Conservation (phyloP, 164 flowering plant genomes). For the Magnolia sinica region DNA sequence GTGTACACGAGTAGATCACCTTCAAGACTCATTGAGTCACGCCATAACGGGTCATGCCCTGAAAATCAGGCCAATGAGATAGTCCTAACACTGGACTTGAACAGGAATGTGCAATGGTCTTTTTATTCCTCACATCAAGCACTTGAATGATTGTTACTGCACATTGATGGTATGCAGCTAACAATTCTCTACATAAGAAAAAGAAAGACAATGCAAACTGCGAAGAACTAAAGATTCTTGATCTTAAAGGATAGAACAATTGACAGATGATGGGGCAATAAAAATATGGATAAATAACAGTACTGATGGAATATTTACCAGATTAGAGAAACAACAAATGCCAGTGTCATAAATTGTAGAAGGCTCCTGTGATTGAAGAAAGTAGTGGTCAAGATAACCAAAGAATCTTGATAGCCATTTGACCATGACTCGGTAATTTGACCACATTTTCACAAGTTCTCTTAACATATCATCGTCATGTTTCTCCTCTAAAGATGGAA, state of each 20-base stretch:
- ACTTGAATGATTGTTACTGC: too few relatives aligned
- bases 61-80: too few relatives aligned
- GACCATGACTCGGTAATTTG: slow-evolving; percentile 40
- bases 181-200: background rate
- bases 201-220: background rate
- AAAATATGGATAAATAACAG: background rate
- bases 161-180: background rate
- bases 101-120: too few relatives aligned
- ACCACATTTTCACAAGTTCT: slow-evolving; percentile 46
- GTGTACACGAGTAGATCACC: too few relatives aligned
- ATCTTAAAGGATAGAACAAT: background rate
- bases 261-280: background rate
- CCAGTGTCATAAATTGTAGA: slow-evolving; percentile 35
- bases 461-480: slow-evolving; percentile 36
- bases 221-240: background rate
- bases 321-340: slow-evolving; percentile 32
- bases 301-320: slow-evolving; percentile 19
- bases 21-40: too few relatives aligned
- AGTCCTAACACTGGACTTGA: too few relatives aligned
- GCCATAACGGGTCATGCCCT: background rate
- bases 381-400: slow-evolving; percentile 39
- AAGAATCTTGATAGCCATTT: slow-evolving; percentile 45
- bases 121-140: too few relatives aligned
- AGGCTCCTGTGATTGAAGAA: slow-evolving; percentile 25
- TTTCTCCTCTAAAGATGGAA: slow-evolving; percentile 27